Conservation (phyloP, 139 green algal species). For the Chlamydomonas eustigma region DNA sequence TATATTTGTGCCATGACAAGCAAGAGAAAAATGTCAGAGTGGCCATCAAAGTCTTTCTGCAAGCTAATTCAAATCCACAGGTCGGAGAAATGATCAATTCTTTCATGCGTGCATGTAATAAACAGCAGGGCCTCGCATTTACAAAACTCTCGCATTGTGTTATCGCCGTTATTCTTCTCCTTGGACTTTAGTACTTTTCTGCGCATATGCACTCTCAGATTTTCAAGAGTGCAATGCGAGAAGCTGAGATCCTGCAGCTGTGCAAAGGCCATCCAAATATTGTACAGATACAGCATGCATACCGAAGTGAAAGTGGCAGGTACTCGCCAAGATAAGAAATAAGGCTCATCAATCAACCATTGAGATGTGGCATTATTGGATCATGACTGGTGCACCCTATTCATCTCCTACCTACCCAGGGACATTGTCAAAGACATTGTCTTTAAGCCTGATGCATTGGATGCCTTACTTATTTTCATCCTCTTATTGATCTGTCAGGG, state of each 20-base stretch:
- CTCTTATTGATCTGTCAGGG: not conserved
- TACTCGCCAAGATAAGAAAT: not conserved
- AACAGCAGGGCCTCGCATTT: not conserved
- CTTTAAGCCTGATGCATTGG: not conserved
- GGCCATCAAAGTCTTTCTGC: not conserved
- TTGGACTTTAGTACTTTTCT: not conserved
- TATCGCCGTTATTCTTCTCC: not conserved
- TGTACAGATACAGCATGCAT: not conserved
- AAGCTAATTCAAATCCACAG: not conserved
- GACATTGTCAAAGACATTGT: too few relatives aligned
- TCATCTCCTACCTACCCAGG: not conserved
- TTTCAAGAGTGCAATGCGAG: not conserved
- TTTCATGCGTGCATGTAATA: not conserved
- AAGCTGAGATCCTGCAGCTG: not conserved
- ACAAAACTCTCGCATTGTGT: not conserved
- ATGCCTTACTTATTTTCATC: not conserved
- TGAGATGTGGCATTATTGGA: not conserved
- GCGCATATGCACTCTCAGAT: not conserved
- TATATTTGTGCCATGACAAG: not conserved
- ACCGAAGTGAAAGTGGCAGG: not conserved
- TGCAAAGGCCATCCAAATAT: slow-evolving; percentile 4
- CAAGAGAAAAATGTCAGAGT: not conserved
- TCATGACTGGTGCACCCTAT: not conserved
- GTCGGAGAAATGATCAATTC: not conserved
- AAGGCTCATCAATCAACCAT: not conserved